Conservation (phyloP, 108 stramenopile species). For the Stephanodiscus triporus region DNA sequence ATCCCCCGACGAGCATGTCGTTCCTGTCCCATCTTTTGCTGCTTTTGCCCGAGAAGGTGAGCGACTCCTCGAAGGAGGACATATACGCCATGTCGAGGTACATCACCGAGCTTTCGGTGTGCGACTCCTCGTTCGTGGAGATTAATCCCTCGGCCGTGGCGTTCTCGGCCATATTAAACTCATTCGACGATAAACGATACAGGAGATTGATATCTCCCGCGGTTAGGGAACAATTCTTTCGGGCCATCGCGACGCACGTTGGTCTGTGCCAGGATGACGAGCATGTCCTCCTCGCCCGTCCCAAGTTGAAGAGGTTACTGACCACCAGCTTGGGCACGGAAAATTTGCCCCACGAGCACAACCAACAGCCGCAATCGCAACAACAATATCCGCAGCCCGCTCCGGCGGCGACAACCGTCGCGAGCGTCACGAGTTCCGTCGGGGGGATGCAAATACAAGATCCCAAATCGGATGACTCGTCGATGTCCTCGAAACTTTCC, state of each 20-base stretch:
- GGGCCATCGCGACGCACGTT: slow-evolving; percentile 36
- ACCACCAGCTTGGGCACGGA: slow-evolving; percentile 36
- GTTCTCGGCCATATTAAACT: slow-evolving; percentile 68
- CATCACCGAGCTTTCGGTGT: slow-evolving; percentile 67
- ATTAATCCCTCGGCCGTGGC: slow-evolving; percentile 61
- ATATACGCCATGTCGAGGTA: slow-evolving; percentile 70
- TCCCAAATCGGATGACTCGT: slow-evolving; percentile 20
- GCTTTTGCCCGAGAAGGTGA: slow-evolving; percentile 57
- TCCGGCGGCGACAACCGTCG: background rate
- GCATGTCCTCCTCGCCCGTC: slow-evolving; percentile 30
- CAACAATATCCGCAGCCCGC: slow-evolving; percentile 12
- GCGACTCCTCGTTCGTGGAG: slow-evolving; percentile 71
- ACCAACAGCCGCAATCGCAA: slow-evolving; percentile 16
- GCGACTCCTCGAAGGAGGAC: slow-evolving; percentile 59
- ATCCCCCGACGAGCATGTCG: slow-evolving; percentile 73
- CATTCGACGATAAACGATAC: slow-evolving; percentile 50
- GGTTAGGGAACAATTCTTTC: slow-evolving; percentile 39
- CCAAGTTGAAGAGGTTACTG: slow-evolving; percentile 33
- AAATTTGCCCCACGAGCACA: slow-evolving; percentile 10
- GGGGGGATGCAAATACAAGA: slow-evolving; percentile 19
- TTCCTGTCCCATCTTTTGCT: slow-evolving; percentile 62
- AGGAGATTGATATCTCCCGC: slow-evolving; percentile 11
- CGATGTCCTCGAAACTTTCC: slow-evolving; percentile 24
- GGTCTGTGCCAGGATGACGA: slow-evolving; percentile 33
- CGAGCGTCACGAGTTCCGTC: slow-evolving; percentile 11